A percentile compares a stretch with the other conserved stretches of the same genome.
These are phyloP conservation scores for Pilaira anomala DNA, from an alignment of 192 early-diverging fungal species.

Conservation along the genomic window DNA sequence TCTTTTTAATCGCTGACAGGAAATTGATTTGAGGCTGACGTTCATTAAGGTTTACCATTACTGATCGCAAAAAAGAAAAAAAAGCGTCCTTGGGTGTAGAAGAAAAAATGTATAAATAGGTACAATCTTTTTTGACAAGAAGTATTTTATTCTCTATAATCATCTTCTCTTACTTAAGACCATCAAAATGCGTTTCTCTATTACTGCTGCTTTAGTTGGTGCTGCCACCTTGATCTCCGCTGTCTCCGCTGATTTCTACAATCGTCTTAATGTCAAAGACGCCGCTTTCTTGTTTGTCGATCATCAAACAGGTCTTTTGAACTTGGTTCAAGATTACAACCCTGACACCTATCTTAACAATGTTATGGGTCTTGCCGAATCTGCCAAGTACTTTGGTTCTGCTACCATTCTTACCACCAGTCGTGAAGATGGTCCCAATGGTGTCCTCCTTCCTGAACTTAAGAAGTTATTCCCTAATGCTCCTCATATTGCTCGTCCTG, in stretches of 20 bases:
- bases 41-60: too few relatives aligned
- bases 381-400: conserved; percentile 22
- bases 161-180: too few relatives aligned
- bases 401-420: conserved; percentile 33
- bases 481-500: conserved; percentile 27
- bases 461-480: conserved; percentile 31
- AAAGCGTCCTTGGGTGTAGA: too few relatives aligned
- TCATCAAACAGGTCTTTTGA: conserved; percentile 31
- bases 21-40: too few relatives aligned
- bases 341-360: conserved; percentile 23
- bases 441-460: conserved; percentile 18
- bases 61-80: too few relatives aligned
- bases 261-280: conserved; percentile 24
- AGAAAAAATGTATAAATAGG: too few relatives aligned
- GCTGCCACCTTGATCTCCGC: not conserved
- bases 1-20: too few relatives aligned
- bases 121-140: too few relatives aligned
- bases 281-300: conserved; percentile 31
- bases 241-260: conserved; percentile 14
- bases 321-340: conserved; percentile 27
- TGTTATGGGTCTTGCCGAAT: conserved; percentile 22
- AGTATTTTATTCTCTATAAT: too few relatives aligned
- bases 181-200: conserved; percentile 12
- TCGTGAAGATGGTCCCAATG: conserved; percentile 32
- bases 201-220: conserved; percentile 13